Evolutionary conservation across 2,329 filamentous ascomycete species (phyloP), one percentile per base, ranked within the genome.

Genomic region (Diaporthe sp.): DNA sequence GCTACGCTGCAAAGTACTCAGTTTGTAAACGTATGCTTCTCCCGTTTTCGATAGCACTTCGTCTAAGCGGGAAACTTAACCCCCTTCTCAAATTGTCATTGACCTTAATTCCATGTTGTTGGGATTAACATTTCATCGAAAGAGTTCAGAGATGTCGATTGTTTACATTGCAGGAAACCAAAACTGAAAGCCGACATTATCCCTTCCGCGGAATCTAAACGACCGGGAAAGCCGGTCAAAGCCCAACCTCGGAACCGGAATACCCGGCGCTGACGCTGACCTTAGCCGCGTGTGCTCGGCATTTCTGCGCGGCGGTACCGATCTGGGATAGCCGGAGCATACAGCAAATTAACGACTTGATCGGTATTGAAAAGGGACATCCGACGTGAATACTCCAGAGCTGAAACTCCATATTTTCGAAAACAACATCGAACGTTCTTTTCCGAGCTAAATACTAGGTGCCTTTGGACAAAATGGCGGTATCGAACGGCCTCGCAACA

Each of bases 201-300:
- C 34, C 15, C 47, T 42, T 42, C 28, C 44, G 39, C 39, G 55
- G 57, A 28, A 53, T 42, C 34, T 63, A 20, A 58, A 22, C 10
- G n/a, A 3, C 34, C 71, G 71, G 71, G 49, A 25, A 72, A 63
- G 49, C 71, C 71, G 71, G 49, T 12, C 44, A 3, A 44, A 12
- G 17, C 57, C 70, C 61, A 28, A 17, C 13, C 42, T 49, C 28
- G n/a, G 70, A 34, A 60, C 70, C 71, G 71, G 71, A 63, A 63
- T 53, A 63, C 31, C 71, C 71, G 57, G 22, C 13, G 20, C 39
- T 61, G 53, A 37, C n/a, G 55, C 13, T 22, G 25, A 42, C 47
- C 8, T 53, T 68, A 37, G 63, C 63, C 63, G 63, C 63, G 44
- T 68, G 20, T 68, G 47, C 20, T 68, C 63, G 63, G 63, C 44